phyloP scores from a whole-genome alignment of 2,329 filamentous ascomycete genomes.

The Niveomyces coronatus region DNA sequence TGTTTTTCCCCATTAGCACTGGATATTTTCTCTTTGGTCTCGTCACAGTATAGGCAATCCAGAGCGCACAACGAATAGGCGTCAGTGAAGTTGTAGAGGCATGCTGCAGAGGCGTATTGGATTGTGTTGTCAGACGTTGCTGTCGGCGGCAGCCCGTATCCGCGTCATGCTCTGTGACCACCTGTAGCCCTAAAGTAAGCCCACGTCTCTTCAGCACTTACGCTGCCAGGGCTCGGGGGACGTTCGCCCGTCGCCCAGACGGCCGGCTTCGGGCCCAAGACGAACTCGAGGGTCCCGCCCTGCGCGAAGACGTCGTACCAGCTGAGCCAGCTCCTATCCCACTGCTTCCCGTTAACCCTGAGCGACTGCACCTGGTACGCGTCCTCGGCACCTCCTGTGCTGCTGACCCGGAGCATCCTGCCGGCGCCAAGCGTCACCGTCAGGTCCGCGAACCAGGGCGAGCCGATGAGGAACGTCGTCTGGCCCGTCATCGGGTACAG shows the following conservation, averaged over 20 bases:
- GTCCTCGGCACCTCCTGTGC: conserved; percentile 37
- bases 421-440: conserved; percentile 46
- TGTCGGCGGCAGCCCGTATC: not conserved
- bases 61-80: too few species aligned
- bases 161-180: not conserved
- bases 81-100: too few species aligned
- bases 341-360: conserved; percentile 51
- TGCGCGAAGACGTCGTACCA: conserved; percentile 57
- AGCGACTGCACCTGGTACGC: conserved; percentile 55
- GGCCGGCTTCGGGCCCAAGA: conserved; percentile 41
- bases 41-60: too few species aligned
- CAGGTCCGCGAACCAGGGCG: conserved; percentile 52
- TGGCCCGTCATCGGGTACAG: conserved; percentile 59
- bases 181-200: conserved; percentile 9
- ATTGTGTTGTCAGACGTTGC: too few species aligned
- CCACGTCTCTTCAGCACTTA: conserved; percentile 10
- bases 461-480: conserved; percentile 55
- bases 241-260: conserved; percentile 49
- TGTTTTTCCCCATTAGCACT: too few species aligned
- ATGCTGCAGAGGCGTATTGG: too few species aligned
- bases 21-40: too few species aligned
- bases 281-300: conserved; percentile 54
- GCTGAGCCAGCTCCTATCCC: conserved; percentile 54
- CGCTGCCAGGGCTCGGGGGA: conserved; percentile 48
- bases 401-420: conserved; percentile 44